Evolutionary conservation across 2,329 filamentous ascomycete genomes (phyloP), one percentile per base, ranked within the genome.

Genomic region (Penicillium decumbens): DNA sequence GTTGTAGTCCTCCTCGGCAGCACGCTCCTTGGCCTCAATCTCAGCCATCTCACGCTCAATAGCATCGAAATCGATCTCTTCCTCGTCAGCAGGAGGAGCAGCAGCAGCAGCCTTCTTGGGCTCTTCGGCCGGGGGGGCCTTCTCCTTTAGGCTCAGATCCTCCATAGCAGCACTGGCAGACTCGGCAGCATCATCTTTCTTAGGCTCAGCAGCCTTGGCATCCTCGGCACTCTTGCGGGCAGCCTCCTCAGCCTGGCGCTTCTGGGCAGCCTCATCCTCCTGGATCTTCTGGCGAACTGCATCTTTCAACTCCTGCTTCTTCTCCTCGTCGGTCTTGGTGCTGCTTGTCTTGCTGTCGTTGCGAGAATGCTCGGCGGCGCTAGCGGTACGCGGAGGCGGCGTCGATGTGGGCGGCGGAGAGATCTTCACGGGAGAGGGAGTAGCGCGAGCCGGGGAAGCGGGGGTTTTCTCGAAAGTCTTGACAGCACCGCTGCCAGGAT

Each of bases 271-370:
- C 47, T 83, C 82, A 45, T 81, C 80, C 65, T 84, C 82, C 51
- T 76, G 73, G 58, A 80, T 77, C 62, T 75, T 76, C 58, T 74
- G 70, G 25, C 71, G 72, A 45, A 78, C 72, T 10, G 73, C 70
- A 50, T 77, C 74, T 65, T 79, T 80, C 65, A 95, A 85, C 66
- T 89, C 85, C 67, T 87, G 83, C 70, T 87, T 86, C 55, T 89
- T 89, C 72, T 95, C 87, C 67, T 92, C 87, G 30, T 82, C 81
- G 1, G 86, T 86, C 78, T 93, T 93, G 37, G 75, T 40, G 20
- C 43, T 42, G 8, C 12, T 75, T 23, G 77, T 77, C 64, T 77
- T 80, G 71, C 85, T 91, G 44, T 95, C 89, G 13, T 82, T 78
- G 37, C 88, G 85, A 47, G 72, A 73, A 61, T 93, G 88, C 18